These are phyloP conservation scores for Annulohypoxylon stygium DNA, from an alignment of 495 filamentous ascomycete species.

Conservation along the genomic window DNA sequence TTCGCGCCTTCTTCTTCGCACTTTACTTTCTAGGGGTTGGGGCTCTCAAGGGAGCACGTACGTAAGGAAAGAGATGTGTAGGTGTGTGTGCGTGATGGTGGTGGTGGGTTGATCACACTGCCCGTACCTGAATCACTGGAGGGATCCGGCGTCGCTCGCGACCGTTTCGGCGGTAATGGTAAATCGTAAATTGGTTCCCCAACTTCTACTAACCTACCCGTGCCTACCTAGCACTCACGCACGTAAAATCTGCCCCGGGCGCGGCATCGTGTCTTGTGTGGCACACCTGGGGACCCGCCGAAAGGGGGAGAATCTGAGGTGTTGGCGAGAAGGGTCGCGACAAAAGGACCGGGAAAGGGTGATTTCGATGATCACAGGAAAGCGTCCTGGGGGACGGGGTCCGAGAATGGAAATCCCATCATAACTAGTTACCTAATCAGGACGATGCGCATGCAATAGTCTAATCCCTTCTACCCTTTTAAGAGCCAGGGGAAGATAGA, in stretches of 20 bases:
- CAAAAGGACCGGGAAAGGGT: constrained; percentile 22
- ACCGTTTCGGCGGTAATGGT: constrained; percentile 26
- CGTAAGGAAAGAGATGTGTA: not conserved
- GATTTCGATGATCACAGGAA: constrained; percentile 24
- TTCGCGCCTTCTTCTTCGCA: not conserved
- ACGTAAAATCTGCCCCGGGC: constrained; percentile 12
- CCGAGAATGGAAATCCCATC: constrained; percentile 43
- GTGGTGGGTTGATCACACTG: constrained; percentile 40
- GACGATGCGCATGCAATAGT: constrained; percentile 28
- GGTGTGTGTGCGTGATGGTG: too few species aligned
- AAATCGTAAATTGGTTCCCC: constrained; percentile 22
- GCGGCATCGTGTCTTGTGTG: constrained; percentile 45
- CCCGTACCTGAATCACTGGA: constrained; percentile 46
- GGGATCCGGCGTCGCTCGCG: constrained; percentile 21
- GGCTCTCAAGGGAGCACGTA: constrained; percentile 31
- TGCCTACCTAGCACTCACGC: not conserved
- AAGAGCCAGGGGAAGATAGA: constrained; percentile 3
- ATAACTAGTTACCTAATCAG: constrained; percentile 33
- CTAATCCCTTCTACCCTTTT: constrained; percentile 19
- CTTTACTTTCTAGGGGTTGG: not conserved
- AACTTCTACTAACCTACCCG: not conserved
- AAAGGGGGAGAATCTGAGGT: constrained; percentile 40
- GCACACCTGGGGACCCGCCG: constrained; percentile 29
- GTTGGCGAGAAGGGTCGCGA: constrained; percentile 22
- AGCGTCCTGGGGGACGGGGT: not conserved